Evolutionary conservation across 2,329 filamentous ascomycete genomes (phyloP).

Genomic region (Fusarium tricinctum): DNA sequence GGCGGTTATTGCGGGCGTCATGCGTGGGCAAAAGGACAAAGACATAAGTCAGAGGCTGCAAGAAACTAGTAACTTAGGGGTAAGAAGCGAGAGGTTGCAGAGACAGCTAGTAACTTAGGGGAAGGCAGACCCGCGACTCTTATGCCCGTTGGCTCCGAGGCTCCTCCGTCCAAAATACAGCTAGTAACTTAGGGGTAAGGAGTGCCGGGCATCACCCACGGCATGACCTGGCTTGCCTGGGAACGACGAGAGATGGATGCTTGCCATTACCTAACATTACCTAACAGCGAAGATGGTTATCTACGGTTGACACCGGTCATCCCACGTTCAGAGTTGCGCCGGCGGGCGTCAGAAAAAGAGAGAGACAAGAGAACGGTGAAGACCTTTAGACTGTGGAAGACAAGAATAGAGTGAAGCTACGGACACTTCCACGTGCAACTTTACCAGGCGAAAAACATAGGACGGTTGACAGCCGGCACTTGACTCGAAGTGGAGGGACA

Average conservation of each 20-base stretch:
- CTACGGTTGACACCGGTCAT: slow-evolving; percentile 44
- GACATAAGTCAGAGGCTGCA: background rate
- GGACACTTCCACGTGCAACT: slow-evolving; percentile 22
- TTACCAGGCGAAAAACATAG: slow-evolving; percentile 49
- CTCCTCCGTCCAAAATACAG: slow-evolving; percentile 42
- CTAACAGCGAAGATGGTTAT: slow-evolving; percentile 47
- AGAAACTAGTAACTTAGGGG: slow-evolving; percentile 31
- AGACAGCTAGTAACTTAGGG: slow-evolving; percentile 47
- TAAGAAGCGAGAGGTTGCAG: slow-evolving; percentile 31
- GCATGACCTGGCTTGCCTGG: slow-evolving; percentile 19
- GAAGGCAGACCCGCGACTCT: slow-evolving; percentile 47
- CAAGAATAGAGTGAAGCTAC: background rate
- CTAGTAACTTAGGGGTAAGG: slow-evolving; percentile 49
- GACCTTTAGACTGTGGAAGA: background rate
- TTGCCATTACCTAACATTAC: slow-evolving; percentile 51
- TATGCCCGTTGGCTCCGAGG: slow-evolving; percentile 43
- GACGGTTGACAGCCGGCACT: slow-evolving; percentile 42
- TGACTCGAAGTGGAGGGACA: slow-evolving; percentile 33
- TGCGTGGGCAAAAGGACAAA: slow-evolving; percentile 25
- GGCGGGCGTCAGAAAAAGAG: slow-evolving; percentile 26
- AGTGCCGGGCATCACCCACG: slow-evolving; percentile 39
- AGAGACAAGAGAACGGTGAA: background rate
- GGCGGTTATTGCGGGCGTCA: slow-evolving; percentile 39
- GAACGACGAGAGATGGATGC: slow-evolving; percentile 10
- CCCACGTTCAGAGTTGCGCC: slow-evolving; percentile 40